Evolutionary conservation across 1,284 basidiomycete species (phyloP).

Genomic region (Entoloma clypeatum): DNA sequence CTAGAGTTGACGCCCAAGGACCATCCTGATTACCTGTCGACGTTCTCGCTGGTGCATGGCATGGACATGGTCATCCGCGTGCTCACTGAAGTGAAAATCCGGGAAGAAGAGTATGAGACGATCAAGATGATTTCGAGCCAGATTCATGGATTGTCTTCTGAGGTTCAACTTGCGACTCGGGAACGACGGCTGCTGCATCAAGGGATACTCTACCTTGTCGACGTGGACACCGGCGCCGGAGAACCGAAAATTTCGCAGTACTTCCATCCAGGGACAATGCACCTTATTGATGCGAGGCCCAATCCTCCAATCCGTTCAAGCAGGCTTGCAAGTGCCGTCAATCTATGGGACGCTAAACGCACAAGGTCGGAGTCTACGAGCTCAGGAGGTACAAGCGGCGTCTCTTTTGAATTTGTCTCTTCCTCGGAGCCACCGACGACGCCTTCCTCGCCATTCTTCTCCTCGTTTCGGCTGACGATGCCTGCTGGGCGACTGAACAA

Average conservation of each 20-base stretch:
- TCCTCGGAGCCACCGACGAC: conserved; percentile 15
- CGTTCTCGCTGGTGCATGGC: conserved; percentile 62
- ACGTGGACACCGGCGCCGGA: conserved; percentile 9
- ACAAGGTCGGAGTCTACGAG: conserved; percentile 44
- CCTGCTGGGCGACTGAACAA: conserved; percentile 10
- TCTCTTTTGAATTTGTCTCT: conserved; percentile 24
- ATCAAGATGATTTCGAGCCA: conserved; percentile 58
- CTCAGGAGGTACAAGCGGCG: conserved; percentile 32
- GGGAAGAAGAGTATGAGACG: conserved; percentile 79
- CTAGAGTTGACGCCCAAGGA: conserved; percentile 62
- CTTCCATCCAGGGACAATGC: conserved; percentile 11
- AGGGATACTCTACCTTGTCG: conserved; percentile 48
- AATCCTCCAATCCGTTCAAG: conserved; percentile 24
- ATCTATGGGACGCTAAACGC: conserved; percentile 38
- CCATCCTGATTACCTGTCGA: conserved; percentile 67
- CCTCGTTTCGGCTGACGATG: conserved; percentile 14
- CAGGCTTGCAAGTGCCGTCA: conserved; percentile 39
- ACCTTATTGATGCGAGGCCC: conserved; percentile 4
- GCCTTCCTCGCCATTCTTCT: conserved; percentile 17
- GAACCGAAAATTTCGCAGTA: conserved; percentile 8
- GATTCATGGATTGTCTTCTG: conserved; percentile 56
- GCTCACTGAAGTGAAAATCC: conserved; percentile 77
- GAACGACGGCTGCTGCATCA: conserved; percentile 72
- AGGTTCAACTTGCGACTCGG: conserved; percentile 54
- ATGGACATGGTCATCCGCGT: conserved; percentile 69